Evolutionary conservation across 495 filamentous ascomycete species (phyloP), one percentile per base, ranked within the genome.

Genomic region (Penicillium cosmopolitanum): DNA sequence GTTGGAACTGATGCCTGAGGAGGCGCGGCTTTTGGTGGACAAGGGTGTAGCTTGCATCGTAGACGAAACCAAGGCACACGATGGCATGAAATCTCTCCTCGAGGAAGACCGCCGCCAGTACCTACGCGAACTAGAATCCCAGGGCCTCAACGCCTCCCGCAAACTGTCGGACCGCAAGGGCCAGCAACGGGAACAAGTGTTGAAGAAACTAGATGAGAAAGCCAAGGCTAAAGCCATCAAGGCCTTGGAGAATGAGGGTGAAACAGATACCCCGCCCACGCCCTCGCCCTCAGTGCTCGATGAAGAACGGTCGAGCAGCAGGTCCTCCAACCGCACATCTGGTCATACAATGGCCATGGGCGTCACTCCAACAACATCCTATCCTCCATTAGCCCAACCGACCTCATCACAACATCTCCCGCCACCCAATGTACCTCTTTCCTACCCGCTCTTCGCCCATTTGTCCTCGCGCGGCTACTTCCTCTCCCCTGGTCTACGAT

Each of bases 401-500:
- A 67, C 73, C 4, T 62, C 74, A 3, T 62, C 73, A 12, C 63
- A 74, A 34, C 50, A 68, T 4, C 64, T 80, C 34, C 58, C 76
- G 4, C 51, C 67, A 18, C 83, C 83, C 7, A 55, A 71, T 47
- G 81, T 83, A 4, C 82, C 82, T 5, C 59, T 73, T 2, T 84
- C 79, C 1, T 86, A 79, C 53, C 75, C 77, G 13, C 59, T 81
- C 35, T 80, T 77, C 76, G 83, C 81, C 15, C 87, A 95, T 68
- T 82, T 98, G 18, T 93, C 97, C 65, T 75, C 81, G 8, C 76
- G 83, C 13, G 88, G 87, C 36, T 98, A 97, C 72, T 98, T 89
- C 76, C 83, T 96, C 40, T 89, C 89, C 43, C 96, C 95, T 2
- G 95, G 96, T 9, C 80, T 98, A 31, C 90, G 95, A 25, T 98